These are phyloP conservation scores for Coriaria nepalensis DNA, from an alignment of 306 rosid genomes.

Conservation along the genomic window DNA sequence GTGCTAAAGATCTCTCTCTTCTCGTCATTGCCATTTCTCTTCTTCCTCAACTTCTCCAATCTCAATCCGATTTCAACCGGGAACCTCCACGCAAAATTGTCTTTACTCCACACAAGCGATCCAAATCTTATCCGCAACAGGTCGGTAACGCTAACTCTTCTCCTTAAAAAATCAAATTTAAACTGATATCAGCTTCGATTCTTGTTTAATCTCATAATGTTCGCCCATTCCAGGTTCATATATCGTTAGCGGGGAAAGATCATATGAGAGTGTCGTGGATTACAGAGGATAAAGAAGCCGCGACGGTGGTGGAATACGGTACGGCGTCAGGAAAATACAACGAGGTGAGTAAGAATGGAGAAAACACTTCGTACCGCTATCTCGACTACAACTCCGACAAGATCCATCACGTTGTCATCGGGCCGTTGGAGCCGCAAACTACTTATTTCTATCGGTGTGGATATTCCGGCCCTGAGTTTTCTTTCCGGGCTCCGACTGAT, in stretches of 20 bases:
- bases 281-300: constrained; percentile 26
- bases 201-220: not conserved
- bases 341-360: constrained; percentile 16
- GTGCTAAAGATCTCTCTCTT: constrained; percentile 3
- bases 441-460: constrained; percentile 30
- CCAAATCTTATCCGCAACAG: constrained; percentile 22
- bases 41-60: constrained; percentile 5
- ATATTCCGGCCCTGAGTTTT: constrained; percentile 40
- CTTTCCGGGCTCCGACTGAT: constrained; percentile 48
- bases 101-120: constrained; percentile 10
- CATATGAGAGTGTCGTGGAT: constrained; percentile 63
- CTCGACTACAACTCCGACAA: constrained; percentile 24
- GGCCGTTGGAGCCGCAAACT: constrained; percentile 26
- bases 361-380: constrained; percentile 18
- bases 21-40: not conserved
- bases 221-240: constrained; percentile 34
- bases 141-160: not conserved
- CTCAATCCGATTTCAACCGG: constrained; percentile 12
- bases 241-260: constrained; percentile 54
- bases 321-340: constrained; percentile 15
- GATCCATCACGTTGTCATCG: constrained; percentile 32
- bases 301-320: constrained; percentile 28
- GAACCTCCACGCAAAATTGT: constrained; percentile 17
- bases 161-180: not conserved
- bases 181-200: not conserved